Evolutionary conservation across 176 grass and related monocot genomes (phyloP), one percentile per base, ranked within the genome.

Genomic region (Carex scoparia): DNA sequence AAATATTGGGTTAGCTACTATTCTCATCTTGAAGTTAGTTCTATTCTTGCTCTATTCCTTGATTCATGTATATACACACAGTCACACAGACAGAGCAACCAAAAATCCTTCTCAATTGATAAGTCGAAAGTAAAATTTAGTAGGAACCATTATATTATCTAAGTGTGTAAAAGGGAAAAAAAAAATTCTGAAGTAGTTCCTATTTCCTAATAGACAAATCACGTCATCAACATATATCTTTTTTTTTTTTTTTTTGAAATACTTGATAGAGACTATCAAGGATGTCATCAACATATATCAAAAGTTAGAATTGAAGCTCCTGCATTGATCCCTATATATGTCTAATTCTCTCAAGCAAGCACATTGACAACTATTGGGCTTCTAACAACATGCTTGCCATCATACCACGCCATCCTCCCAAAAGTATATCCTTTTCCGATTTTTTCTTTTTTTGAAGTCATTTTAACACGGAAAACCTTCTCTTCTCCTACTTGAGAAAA

Each of bases 311-410:
- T 15, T 37, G 31, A 68, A 68, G 30, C 12, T 68, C 0, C 10
- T 35, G 5, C 32, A 35, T 68, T 37, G 31, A 16, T 37, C 5
- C 5, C 12, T 14, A 33, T 23, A 23, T 23, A 23, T 37, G 12
- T 66, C 63, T 67, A 67, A 16, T 67, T 67, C 65, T 68, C 32
- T 89, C 46, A 89, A 4, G 65, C 38, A 46, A 82, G 5, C 13
- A 62, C 87, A 12, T 89, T 89, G 16, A 82, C 78, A 28, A 11
- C 32, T 3, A 89, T 13, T 5, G 87, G 66, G 14, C 57, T 89
- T 65, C 87, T 89, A 10, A 89, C 87, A 35, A 62, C 33, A 69
- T 89, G 87, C 83, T 44, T 82, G 30, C 87, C 84, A 61, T 89
- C 87, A 61, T 48, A 86, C 87, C 87, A 89, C 18, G 28, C 77